These are phyloP conservation scores for Trametopsis cervina DNA, from an alignment of 768 basidiomycete genomes.

Conservation along the genomic window DNA sequence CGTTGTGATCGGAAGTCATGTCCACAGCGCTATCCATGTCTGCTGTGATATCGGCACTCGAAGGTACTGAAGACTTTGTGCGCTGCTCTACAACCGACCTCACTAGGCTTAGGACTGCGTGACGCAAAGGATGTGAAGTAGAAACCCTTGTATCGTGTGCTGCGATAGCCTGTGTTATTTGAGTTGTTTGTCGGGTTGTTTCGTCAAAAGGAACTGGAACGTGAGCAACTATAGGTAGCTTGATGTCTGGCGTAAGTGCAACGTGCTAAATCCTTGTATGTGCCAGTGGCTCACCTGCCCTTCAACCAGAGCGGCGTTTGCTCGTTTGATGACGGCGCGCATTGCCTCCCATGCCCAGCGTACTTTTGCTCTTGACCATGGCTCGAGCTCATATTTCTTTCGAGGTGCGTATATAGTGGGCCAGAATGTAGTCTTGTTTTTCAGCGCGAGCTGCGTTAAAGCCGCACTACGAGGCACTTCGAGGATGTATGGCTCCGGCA, in stretches of 20 bases:
- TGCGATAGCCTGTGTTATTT: conserved; percentile 32
- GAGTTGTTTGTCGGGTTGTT: conserved; percentile 12
- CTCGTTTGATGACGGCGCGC: conserved; percentile 41
- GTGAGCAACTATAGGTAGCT: conserved; percentile 75
- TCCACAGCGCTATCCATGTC: background rate
- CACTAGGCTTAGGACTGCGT: conserved; percentile 76
- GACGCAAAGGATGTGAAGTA: conserved; percentile 71
- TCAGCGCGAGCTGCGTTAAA: conserved; percentile 56
- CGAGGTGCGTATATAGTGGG: conserved; percentile 72
- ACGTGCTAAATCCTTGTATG: background rate
- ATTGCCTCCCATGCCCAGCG: conserved; percentile 77
- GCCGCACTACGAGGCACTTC: conserved; percentile 64
- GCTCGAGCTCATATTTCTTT: conserved; percentile 57
- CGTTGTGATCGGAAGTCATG: conserved; percentile 33
- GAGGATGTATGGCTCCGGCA: conserved; percentile 47
- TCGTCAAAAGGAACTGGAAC: conserved; percentile 50
- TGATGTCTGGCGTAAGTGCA: background rate
- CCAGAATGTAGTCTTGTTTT: conserved; percentile 73
- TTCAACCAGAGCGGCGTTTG: conserved; percentile 34
- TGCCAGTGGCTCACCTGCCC: conserved; percentile 50
- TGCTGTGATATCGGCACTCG: conserved; percentile 11
- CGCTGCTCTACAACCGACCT: conserved; percentile 56
- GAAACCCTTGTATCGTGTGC: conserved; percentile 69
- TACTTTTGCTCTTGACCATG: conserved; percentile 59
- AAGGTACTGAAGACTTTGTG: conserved; percentile 18